Conservation (phyloP, 805 yeast species). For the Maudiozyma bulderi region DNA sequence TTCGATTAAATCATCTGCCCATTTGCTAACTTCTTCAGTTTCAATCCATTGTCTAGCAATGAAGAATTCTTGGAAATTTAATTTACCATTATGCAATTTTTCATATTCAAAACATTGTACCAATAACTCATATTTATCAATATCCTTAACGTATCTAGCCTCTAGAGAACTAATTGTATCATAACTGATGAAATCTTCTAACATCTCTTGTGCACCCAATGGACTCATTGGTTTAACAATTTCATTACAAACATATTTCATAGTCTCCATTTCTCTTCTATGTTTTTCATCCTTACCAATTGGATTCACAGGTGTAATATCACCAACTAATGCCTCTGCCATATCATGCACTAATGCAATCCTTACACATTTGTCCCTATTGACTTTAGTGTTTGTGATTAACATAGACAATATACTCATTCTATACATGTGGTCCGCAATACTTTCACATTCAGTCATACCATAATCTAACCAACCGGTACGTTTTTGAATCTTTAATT, state of each 20-base stretch:
- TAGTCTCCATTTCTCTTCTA: slow-evolving; percentile 66
- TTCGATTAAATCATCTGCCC: slow-evolving; percentile 51
- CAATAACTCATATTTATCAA: slow-evolving; percentile 84
- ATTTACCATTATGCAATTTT: slow-evolving; percentile 45
- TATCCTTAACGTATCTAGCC: slow-evolving; percentile 85
- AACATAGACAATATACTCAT: slow-evolving; percentile 79
- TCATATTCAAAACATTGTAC: slow-evolving; percentile 81
- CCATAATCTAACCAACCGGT: slow-evolving; percentile 88
- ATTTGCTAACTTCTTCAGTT: slow-evolving; percentile 56
- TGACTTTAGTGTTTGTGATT: slow-evolving; percentile 41
- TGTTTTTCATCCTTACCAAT: slow-evolving; percentile 76
- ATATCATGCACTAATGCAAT: slow-evolving; percentile 89
- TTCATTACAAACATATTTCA: slow-evolving; percentile 49
- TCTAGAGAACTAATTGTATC: slow-evolving; percentile 75
- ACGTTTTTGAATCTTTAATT: slow-evolving; percentile 69
- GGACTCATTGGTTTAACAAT: slow-evolving; percentile 58
- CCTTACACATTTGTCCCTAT: slow-evolving; percentile 63
- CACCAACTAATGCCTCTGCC: slow-evolving; percentile 92
- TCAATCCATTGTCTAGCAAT: slow-evolving; percentile 52
- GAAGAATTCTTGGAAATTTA: slow-evolving; percentile 62
- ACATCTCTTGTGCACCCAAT: slow-evolving; percentile 51
- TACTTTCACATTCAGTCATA: slow-evolving; percentile 42
- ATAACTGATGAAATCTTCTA: slow-evolving; percentile 76
- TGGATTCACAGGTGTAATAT: slow-evolving; percentile 74
- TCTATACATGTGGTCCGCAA: slow-evolving; percentile 93